These are phyloP conservation scores for Kwoniella shivajii DNA, from an alignment of 1,284 basidiomycete genomes.

Conservation along the genomic window DNA sequence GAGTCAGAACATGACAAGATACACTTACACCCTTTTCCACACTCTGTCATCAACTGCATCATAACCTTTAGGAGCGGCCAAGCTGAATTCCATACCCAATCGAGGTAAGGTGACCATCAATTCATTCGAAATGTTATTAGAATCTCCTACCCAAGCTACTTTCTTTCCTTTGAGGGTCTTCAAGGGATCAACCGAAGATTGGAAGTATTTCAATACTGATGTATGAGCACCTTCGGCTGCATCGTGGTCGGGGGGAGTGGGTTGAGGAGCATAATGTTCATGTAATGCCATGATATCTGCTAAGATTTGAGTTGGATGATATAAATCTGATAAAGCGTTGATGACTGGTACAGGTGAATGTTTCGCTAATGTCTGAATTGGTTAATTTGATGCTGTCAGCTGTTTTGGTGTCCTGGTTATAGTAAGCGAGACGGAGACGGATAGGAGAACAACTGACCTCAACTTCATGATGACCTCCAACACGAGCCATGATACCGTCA, in stretches of 20 bases:
- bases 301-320: slow-evolving; percentile 95
- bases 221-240: slow-evolving; percentile 9
- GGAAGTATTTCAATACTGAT: slow-evolving; percentile 13
- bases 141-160: slow-evolving; percentile 91
- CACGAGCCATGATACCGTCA: slow-evolving; percentile 95
- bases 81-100: slow-evolving; percentile 79
- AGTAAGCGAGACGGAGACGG: too few species aligned
- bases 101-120: slow-evolving; percentile 95
- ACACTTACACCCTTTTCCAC: slow-evolving; percentile 68
- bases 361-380: slow-evolving; percentile 84
- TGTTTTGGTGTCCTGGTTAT: too few species aligned
- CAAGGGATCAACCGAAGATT: slow-evolving; percentile 32
- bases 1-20: not conserved
- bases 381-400: not conserved
- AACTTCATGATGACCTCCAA: slow-evolving; percentile 87
- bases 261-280: slow-evolving; percentile 58
- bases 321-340: slow-evolving; percentile 92
- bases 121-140: slow-evolving; percentile 94
- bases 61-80: slow-evolving; percentile 75
- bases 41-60: slow-evolving; percentile 71
- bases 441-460: slow-evolving; percentile 63
- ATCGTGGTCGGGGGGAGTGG: not conserved
- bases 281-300: slow-evolving; percentile 90
- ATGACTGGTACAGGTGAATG: slow-evolving; percentile 90
- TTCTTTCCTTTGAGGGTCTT: slow-evolving; percentile 61